Evolutionary conservation across 495 filamentous ascomycete genomes (phyloP), one percentile per base, ranked within the genome.

Genomic region (Lasiosphaeris hirsuta): DNA sequence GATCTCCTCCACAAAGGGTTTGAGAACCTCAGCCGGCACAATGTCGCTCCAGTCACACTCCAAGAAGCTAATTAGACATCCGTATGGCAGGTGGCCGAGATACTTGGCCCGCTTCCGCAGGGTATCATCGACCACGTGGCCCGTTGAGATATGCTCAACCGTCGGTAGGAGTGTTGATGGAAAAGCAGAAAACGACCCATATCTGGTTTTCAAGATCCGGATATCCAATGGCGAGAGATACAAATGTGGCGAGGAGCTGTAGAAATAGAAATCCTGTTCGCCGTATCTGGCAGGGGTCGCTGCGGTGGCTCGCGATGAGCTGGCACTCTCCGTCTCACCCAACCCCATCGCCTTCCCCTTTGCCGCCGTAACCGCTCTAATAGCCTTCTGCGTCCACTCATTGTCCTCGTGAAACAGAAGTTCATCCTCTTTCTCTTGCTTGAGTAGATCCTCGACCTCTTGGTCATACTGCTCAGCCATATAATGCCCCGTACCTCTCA

Each of bases 21-120:
- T 83, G 13, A 98, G 75, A 9, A 93, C 78, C 45, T 92, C 90
- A 2, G 84, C 78, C 6, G 81, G 73, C 14, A 98, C 90, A 13
- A 92, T 84, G 61, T 96, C 94, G 1, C 90, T 90, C 94, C 94
- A 98, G 68, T 98, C 91, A 63, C 94, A 98, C 71, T 97, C 94
- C 0, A 98, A 75, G 64, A 97, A 97, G 61, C 81, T 89, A 40
- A 97, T 90, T 58, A 96, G 90, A 70, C 93, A 97, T 2, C 94
- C 94, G 52, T 91, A 84, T 0, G 94, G 94, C 11, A 98, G 81
- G 69, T 98, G 94, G 7, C 86, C 85, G 1, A 98, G 80, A 63
- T 97, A 98, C 69, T 94, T 96, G 35, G 90, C 83, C 50, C 90
- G 83, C 70, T 88, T 90, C 39, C 94, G 84, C 36, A 97, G 74